A percentile compares a stretch with the other conserved stretches of the same genome.
phyloP scores from a whole-genome alignment of 2,329 filamentous ascomycete genomes.

The Ascochyta rabiei region DNA sequence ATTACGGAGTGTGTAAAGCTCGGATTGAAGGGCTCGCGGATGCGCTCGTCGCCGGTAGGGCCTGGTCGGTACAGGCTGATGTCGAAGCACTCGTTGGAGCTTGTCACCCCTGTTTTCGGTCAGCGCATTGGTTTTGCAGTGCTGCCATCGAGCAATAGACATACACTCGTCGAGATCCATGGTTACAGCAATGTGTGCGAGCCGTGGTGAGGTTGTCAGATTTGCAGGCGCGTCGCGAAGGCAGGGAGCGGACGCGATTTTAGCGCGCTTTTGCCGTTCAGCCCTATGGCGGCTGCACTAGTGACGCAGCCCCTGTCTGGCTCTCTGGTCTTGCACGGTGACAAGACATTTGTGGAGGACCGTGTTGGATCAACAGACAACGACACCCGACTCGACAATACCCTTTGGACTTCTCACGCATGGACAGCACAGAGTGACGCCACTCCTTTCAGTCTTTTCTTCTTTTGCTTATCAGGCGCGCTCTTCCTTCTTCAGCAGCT shows the following conservation, averaged over 20 bases:
- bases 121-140: slow-evolving; percentile 3
- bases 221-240: slow-evolving; percentile 14
- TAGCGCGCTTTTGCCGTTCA: slow-evolving; percentile 25
- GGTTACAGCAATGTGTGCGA: not conserved
- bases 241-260: slow-evolving; percentile 20
- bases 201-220: slow-evolving; percentile 3
- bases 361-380: slow-evolving; percentile 9
- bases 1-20: slow-evolving; percentile 92
- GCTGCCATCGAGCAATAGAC: not conserved
- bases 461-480: slow-evolving; percentile 21
- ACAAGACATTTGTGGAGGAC: slow-evolving; percentile 16
- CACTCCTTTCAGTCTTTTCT: slow-evolving; percentile 4
- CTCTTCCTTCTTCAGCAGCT: slow-evolving; percentile 20
- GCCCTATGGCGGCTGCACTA: slow-evolving; percentile 26
- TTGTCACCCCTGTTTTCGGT: slow-evolving; percentile 36
- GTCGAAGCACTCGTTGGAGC: slow-evolving; percentile 47
- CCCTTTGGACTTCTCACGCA: slow-evolving; percentile 9
- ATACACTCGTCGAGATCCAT: slow-evolving; percentile 46
- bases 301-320: slow-evolving; percentile 13
- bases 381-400: slow-evolving; percentile 6
- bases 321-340: slow-evolving; percentile 17
- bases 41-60: slow-evolving; percentile 26
- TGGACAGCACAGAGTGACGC: slow-evolving; percentile 26
- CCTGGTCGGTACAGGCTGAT: slow-evolving; percentile 46
- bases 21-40: slow-evolving; percentile 75